Base-by-base conservation (phyloP, 2,329 filamentous ascomycete species). In the Tolypocladium inflatum region DNA sequence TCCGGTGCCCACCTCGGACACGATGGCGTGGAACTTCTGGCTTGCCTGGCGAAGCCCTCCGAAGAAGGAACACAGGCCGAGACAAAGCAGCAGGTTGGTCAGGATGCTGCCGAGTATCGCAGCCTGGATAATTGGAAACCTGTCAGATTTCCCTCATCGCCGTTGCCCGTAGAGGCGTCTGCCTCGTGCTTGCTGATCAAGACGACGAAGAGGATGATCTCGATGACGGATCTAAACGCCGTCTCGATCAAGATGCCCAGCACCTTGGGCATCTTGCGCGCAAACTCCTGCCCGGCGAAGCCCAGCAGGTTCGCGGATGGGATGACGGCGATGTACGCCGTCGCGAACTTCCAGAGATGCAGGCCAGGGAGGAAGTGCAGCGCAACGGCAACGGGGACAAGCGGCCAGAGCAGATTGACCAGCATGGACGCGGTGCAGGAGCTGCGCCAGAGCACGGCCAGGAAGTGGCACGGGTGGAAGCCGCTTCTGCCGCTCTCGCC, bases 81-180 rank as follows among this genome's bases (percentile, higher is more conserved):
- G 71, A 61, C 86, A 89, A 1, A 89, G 78, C 11, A 89, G 71
- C 37, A 88, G 69, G 30, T 52, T 89, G 15, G 87, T 86, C 55
- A 89, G 67, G 51, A 89, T 86, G 2, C 84, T 88, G 15, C 86
- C 86, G 0, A 89, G 74, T 55, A 89, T 88, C 4, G 86, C 86
- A 57, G 85, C 85, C 66, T 87, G 81, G 55, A 89, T 88, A 63
- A 89, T 84, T 2, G 78, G 50, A 86, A 80, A n/a, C n/a, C n/a
- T n/a, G n/a, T 68, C 3, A 68, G 61, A 50, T 74, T 70, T 2
- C 72, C 70, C 42, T 71, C 70, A 6, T n/a, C 30, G 15, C 26
- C 48, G 30, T 15, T 70, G 67, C 3, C 66, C 67, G 33, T 62
- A 30, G 0, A 55, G 39, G 2, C 69, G 26, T 30, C 26, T 30